A percentile compares a stretch with the other conserved stretches of the same genome.
Evolutionary conservation across 2,329 filamentous ascomycete genomes (phyloP).

Genomic region (Xylaria sp.): DNA sequence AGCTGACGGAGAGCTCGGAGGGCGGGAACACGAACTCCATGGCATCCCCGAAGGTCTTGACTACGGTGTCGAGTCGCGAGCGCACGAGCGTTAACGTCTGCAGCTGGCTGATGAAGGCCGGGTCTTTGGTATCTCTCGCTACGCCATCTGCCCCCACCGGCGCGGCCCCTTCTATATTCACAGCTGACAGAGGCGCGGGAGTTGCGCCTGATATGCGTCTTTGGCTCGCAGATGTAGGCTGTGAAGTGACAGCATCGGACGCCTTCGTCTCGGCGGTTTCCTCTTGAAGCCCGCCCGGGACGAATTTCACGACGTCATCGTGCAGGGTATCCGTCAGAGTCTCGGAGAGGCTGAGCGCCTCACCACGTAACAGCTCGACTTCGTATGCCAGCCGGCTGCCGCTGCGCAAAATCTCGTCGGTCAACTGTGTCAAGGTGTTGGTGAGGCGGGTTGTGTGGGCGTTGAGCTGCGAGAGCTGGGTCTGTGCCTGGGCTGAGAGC

Average conservation of each 20-base stretch:
- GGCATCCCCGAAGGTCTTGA: slow-evolving; percentile 90
- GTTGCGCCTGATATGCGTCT: slow-evolving; percentile 42
- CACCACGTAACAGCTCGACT: slow-evolving; percentile 90
- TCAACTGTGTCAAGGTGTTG: slow-evolving; percentile 83
- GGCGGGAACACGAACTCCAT: slow-evolving; percentile 96
- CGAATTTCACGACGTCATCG: slow-evolving; percentile 77
- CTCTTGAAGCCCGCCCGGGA: slow-evolving; percentile 62
- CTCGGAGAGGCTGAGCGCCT: slow-evolving; percentile 83
- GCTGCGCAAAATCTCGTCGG: slow-evolving; percentile 92
- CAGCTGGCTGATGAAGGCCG: slow-evolving; percentile 78
- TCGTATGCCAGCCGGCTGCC: slow-evolving; percentile 91
- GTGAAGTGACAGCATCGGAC: not conserved
- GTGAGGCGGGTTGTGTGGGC: slow-evolving; percentile 87
- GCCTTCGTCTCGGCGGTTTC: slow-evolving; percentile 39
- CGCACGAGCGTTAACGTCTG: slow-evolving; percentile 86
- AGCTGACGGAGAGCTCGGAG: slow-evolving; percentile 83
- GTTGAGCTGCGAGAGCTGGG: slow-evolving; percentile 86
- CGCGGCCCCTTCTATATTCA: slow-evolving; percentile 11
- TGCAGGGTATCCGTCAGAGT: slow-evolving; percentile 77
- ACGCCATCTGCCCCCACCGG: slow-evolving; percentile 27
- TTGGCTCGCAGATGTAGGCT: slow-evolving; percentile 36
- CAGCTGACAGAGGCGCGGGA: slow-evolving; percentile 40
- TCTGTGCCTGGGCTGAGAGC: slow-evolving; percentile 82
- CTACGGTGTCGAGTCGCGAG: slow-evolving; percentile 84
- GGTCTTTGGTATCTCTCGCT: slow-evolving; percentile 49